These are phyloP conservation scores for Cocos nucifera DNA, from an alignment of 176 grass and related monocot species.

Conservation along the genomic window DNA sequence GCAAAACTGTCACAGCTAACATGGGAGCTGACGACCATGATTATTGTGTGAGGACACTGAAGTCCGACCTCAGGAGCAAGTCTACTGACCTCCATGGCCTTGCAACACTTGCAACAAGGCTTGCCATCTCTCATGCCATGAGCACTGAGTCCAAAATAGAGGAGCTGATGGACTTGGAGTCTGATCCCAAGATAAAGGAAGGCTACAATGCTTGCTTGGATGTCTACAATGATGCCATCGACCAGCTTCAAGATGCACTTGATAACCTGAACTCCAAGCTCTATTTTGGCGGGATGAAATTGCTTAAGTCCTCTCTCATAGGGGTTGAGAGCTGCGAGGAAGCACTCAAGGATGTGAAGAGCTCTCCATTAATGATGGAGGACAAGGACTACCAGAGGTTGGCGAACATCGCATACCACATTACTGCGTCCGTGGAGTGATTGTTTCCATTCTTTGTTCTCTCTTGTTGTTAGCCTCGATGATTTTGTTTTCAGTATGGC, in stretches of 20 bases:
- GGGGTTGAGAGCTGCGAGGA: slow-evolving; percentile 54
- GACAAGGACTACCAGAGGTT: slow-evolving; percentile 47
- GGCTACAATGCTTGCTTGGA: slow-evolving; percentile 38
- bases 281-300: slow-evolving; percentile 25
- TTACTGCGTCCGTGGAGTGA: slow-evolving; percentile 12
- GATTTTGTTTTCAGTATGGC: too few relatives aligned
- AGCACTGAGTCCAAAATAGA: slow-evolving; percentile 30
- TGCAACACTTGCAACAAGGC: slow-evolving; percentile 19
- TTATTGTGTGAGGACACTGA: slow-evolving; percentile 46
- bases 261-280: slow-evolving; percentile 20
- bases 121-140: slow-evolving; percentile 32
- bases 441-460: too few relatives aligned
- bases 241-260: slow-evolving; percentile 34
- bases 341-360: slow-evolving; percentile 37
- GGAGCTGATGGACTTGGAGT: slow-evolving; percentile 21
- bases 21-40: slow-evolving; percentile 31
- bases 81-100: slow-evolving; percentile 22
- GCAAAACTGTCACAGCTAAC: slow-evolving; percentile 30
- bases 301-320: slow-evolving; percentile 41
- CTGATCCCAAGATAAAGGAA: slow-evolving; percentile 17
- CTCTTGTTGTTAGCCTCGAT: too few relatives aligned
- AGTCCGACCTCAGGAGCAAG: background rate
- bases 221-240: slow-evolving; percentile 44
- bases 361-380: slow-evolving; percentile 30
- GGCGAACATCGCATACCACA: slow-evolving; percentile 37